Base-by-base conservation (phyloP, 441 rosid species). In the Erodium trifolium region DNA sequence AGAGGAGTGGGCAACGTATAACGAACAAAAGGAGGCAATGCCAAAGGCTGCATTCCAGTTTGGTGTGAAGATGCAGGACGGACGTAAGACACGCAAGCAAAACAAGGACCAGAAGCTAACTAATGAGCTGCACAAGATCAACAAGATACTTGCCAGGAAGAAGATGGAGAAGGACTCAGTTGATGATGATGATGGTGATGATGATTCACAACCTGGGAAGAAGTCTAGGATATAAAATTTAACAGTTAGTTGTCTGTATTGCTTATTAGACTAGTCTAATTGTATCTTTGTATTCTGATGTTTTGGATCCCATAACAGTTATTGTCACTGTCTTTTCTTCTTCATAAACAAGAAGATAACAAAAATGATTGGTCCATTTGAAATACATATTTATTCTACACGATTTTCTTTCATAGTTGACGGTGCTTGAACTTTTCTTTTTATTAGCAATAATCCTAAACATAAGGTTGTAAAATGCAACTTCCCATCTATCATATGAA, bases 11-110 rank as follows among this genome's bases (percentile, higher is more conserved):
- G 98, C 92, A 31, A 85, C 82, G 59, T 91, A 89, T 81, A 93
- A 93, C 37, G 98, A 93, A 78, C 97, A 93, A 83, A 91, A 93
- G 83, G 97, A 93, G 86, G 98, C 98, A 10, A 89, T 88, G 97
- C 98, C 97, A 6, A 93, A 93, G 83, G 96, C 97, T 5, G 98
- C 98, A 10, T 93, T 88, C 80, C 98, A 93, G 77, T 93, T 93
- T 51, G 98, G 98, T 13, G 95, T 93, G 75, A 89, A 91, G 86
- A 93, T 93, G 98, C 98, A 91, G 82, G 97, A 91, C 65, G 98
- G 98, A 35, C 73, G 98, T 75, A 91, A 93, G 81, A 93, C 98
- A 1, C 67, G 95, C 68, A 93, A 93, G 78, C 96, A 93, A 72
- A 91, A 93, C 84, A 87, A 84, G 83, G 98, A 93, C 77, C 97